Evolutionary conservation across 371 early-diverging fungal genomes (phyloP).

Genomic region (Batkoa obscura): DNA sequence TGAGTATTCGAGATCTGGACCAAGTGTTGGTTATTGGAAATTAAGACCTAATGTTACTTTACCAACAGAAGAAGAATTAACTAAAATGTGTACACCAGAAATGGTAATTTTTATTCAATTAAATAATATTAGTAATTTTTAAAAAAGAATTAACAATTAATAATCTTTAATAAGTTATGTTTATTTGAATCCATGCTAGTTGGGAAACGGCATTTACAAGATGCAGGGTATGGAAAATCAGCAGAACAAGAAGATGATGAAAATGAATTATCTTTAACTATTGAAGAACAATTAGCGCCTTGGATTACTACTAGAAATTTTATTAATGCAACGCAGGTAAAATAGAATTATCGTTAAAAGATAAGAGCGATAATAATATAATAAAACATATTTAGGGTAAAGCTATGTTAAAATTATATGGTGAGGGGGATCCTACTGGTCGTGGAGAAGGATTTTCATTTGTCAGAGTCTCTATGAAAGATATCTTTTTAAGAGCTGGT

Average conservation of each 20-base stretch:
- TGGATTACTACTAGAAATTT: conserved; percentile 98
- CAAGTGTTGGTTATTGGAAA: conserved; percentile 87
- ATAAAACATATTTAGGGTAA: conserved; percentile 29
- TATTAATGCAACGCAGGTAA: conserved; percentile 55
- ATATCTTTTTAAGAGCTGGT: conserved; percentile 79
- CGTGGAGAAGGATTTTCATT: conserved; percentile 97
- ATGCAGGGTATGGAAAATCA: conserved; percentile 72
- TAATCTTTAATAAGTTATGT: conserved; percentile 36
- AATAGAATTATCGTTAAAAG: not conserved
- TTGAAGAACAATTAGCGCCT: conserved; percentile 87
- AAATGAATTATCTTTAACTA: conserved; percentile 46
- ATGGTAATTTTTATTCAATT: conserved; percentile 24
- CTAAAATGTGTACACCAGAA: conserved; percentile 95
- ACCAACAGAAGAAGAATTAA: conserved; percentile 84
- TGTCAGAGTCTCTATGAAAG: conserved; percentile 92
- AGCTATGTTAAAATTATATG: conserved; percentile 82
- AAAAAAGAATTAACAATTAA: not conserved
- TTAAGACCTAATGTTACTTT: conserved; percentile 62
- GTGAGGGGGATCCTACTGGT: conserved; percentile 95
- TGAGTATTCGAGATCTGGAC: conserved; percentile 80
- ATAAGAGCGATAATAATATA: not conserved
- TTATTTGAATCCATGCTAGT: conserved; percentile 93
- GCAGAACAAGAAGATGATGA: conserved; percentile 46
- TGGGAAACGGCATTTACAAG: conserved; percentile 86
- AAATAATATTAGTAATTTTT: too few relatives aligned